Evolutionary conservation across 2,329 filamentous ascomycete species (phyloP), one percentile per base, ranked within the genome.

Genomic region (Aspergillus aculeatus): DNA sequence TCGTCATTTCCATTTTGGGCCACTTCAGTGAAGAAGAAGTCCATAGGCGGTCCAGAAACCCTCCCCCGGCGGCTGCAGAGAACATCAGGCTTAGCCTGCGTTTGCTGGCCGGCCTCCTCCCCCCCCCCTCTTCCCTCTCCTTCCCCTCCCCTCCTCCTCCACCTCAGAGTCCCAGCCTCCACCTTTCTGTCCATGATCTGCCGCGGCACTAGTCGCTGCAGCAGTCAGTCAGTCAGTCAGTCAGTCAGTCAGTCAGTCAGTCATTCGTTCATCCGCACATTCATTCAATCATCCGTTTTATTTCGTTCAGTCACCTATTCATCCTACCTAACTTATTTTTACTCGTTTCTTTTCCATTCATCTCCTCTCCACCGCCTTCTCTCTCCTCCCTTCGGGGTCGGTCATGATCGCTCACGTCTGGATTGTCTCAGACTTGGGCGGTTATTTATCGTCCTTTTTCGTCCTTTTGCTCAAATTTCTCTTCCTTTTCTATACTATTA

Each of bases 401-500:
- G 51, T 62, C 58, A 59, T 63, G 54, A 70, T 69, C 66, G 59
- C 57, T 62, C 53, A 50, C 58, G 26, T 58, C 57, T 48, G 50
- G 51, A 58, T 47, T 61, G 63, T 64, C 56, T 61, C 51, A 59
- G 53, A 61, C 70, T 71, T 71, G 68, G 67, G 65, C 67, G 72
- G 68, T 71, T 72, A 71, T 54, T 44, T 48, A 49, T 54, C 60
- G 54, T 61, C 56, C 58, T 61, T 65, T 66, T 63, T 65, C 64
- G 62, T 64, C 63, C 44, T 55, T 47, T 55, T 23, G 23, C 23
- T 23, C 23, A 23, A 59, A 49, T 54, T 61, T 61, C 59, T 62
- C 65, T 62, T 59, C 63, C 57, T 65, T 66, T 65, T 64, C 68
- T 65, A 62, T 47, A 41, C 35, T 26, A 59, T 56, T 56, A 59